Evolutionary conservation across 768 basidiomycete genomes (phyloP).

Genomic region (Pleurotus salmoneostramineus): DNA sequence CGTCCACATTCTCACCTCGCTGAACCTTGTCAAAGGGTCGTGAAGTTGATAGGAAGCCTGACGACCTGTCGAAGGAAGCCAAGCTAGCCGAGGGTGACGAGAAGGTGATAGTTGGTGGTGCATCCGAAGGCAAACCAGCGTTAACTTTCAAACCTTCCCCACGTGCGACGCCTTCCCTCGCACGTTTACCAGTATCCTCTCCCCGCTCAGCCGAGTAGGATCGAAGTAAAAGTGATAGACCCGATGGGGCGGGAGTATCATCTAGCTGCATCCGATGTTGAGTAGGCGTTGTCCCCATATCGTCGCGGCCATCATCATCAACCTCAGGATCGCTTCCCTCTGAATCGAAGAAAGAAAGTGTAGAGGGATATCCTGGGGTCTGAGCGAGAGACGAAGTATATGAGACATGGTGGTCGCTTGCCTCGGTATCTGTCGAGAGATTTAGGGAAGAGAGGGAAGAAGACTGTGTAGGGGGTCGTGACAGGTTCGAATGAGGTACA

Average conservation of each 20-base stretch:
- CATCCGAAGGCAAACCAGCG: neutral
- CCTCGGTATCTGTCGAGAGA: neutral
- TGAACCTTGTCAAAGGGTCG: too few relatives aligned
- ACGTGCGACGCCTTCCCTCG: neutral
- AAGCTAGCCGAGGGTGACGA: neutral
- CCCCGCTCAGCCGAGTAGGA: neutral
- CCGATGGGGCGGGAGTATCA: constrained; percentile 10
- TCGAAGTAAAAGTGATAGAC: constrained; percentile 6
- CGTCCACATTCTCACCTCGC: neutral
- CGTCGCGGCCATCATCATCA: neutral
- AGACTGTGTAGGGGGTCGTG: neutral
- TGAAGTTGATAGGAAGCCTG: too few relatives aligned
- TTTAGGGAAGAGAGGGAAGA: neutral
- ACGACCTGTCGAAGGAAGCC: neutral
- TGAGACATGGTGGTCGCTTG: neutral
- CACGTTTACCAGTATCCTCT: neutral
- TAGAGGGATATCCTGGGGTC: constrained; percentile 2
- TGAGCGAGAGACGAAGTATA: neutral
- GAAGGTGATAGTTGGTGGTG: neutral
- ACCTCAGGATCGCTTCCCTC: constrained; percentile 5
- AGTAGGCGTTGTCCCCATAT: constrained; percentile 11
- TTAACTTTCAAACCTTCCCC: neutral
- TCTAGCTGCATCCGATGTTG: neutral
- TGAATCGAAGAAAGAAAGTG: constrained; percentile 11
- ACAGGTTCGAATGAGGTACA: neutral